Conservation (phyloP, 2,329 filamentous ascomycete species). For the Monilinia vaccinii-corymbosi region DNA sequence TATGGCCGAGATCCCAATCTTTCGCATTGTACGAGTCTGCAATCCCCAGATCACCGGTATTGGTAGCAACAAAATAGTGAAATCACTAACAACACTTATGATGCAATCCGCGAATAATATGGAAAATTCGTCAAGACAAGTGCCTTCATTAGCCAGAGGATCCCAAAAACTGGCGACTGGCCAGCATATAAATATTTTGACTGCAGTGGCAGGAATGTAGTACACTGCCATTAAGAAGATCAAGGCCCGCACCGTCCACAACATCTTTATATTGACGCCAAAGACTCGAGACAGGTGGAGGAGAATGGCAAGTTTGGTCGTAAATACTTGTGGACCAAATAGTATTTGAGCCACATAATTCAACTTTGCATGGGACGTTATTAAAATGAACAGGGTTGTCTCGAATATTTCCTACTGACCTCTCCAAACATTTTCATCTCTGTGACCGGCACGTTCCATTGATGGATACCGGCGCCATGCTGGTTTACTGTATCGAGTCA, state of each 20-base stretch:
- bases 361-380: neutral
- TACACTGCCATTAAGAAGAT: neutral
- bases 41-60: neutral
- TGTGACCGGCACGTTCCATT: neutral
- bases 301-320: neutral
- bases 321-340: neutral
- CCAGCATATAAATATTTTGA: conserved; percentile 2
- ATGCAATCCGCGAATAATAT: neutral
- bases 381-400: neutral
- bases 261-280: neutral
- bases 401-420: neutral
- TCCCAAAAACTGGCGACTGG: neutral
- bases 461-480: neutral
- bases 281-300: neutral
- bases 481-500: neutral
- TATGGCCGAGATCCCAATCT: neutral
- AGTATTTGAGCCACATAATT: neutral
- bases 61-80: neutral
- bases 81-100: neutral
- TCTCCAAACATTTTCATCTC: neutral
- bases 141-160: neutral
- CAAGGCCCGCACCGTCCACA: neutral
- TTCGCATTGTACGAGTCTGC: neutral
- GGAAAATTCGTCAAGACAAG: neutral
- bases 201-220: neutral